Evolutionary conservation across 176 grass and related monocot species (phyloP).

Genomic region (Tuctoria greenei): DNA sequence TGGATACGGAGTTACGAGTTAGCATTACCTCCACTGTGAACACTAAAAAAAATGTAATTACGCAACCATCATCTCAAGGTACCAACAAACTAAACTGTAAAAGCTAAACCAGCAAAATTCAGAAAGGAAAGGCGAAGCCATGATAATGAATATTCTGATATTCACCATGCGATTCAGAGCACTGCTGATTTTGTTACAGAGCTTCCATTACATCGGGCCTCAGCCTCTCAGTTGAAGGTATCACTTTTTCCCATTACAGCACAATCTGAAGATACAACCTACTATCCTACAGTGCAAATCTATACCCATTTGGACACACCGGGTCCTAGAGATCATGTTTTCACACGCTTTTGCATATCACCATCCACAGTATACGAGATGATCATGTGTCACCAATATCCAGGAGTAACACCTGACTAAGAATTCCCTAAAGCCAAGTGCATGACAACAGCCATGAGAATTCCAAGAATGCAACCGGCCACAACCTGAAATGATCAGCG

Average conservation of each 20-base stretch:
- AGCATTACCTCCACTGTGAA: no score
- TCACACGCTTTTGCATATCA: slow-evolving; percentile 26
- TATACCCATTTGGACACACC: slow-evolving; percentile 24
- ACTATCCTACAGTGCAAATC: slow-evolving; percentile 5
- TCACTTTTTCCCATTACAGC: slow-evolving; percentile 21
- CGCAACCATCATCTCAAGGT: no score
- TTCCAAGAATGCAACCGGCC: slow-evolving; percentile 71
- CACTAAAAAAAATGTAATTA: no score
- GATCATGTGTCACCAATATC: slow-evolving; percentile 8
- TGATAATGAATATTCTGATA: neutral
- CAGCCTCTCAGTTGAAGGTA: neutral
- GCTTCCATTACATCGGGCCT: slow-evolving; percentile 1
- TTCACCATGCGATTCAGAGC: neutral
- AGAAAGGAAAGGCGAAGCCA: neutral
- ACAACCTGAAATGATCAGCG: slow-evolving; percentile 60
- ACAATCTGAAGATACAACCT: slow-evolving; percentile 17
- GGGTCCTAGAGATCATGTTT: slow-evolving; percentile 1
- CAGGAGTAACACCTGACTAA: slow-evolving; percentile 4
- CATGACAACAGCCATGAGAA: slow-evolving; percentile 53
- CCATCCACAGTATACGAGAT: neutral
- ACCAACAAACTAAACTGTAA: neutral
- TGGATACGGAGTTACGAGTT: no score
- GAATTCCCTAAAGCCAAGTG: slow-evolving; percentile 39
- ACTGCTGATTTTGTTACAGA: neutral
- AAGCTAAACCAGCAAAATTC: neutral